Percentiles rank a stretch among this genome's conserved stretches.
phyloP scores from a whole-genome alignment of 139 green algal species.

The Chlamydomonas eustigma region DNA sequence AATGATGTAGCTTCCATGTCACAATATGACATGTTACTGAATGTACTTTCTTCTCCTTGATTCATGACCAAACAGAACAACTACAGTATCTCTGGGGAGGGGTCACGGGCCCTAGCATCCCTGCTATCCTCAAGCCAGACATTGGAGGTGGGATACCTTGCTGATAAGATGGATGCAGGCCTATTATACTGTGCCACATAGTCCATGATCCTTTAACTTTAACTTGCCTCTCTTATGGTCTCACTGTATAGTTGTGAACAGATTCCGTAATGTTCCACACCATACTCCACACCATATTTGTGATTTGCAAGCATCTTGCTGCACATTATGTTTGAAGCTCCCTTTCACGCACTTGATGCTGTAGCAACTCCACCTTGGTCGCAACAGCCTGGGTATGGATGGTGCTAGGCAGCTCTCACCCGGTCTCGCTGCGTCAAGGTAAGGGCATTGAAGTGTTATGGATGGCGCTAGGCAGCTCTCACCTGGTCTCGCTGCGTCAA shows the following conservation, averaged over 20 bases:
- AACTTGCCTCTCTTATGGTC: too few species aligned
- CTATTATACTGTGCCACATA: too few species aligned
- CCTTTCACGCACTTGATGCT: background rate
- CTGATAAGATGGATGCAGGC: too few species aligned
- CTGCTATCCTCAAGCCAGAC: slow-evolving; percentile 13
- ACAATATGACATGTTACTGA: too few species aligned
- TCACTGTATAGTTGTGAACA: too few species aligned
- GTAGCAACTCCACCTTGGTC: slow-evolving; percentile 27
- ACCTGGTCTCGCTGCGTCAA: too few species aligned
- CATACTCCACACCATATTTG: too few species aligned
- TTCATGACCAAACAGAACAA: slow-evolving; percentile 16
- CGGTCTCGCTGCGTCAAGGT: slow-evolving; percentile 10
- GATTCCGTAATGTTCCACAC: too few species aligned
- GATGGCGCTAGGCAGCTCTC: background rate
- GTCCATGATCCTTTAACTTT: too few species aligned
- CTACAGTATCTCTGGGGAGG: slow-evolving; percentile 32
- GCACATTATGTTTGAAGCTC: too few species aligned
- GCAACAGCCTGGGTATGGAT: slow-evolving; percentile 24
- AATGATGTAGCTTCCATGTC: too few species aligned
- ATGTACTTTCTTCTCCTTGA: background rate
- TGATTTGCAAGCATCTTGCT: too few species aligned
- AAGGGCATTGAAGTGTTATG: background rate
- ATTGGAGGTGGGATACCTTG: slow-evolving; percentile 9
- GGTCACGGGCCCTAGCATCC: slow-evolving; percentile 20
- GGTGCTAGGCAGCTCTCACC: slow-evolving; percentile 27